These are phyloP conservation scores for Toxicodendron radicans DNA, from an alignment of 345 rosid species.

Conservation along the genomic window DNA sequence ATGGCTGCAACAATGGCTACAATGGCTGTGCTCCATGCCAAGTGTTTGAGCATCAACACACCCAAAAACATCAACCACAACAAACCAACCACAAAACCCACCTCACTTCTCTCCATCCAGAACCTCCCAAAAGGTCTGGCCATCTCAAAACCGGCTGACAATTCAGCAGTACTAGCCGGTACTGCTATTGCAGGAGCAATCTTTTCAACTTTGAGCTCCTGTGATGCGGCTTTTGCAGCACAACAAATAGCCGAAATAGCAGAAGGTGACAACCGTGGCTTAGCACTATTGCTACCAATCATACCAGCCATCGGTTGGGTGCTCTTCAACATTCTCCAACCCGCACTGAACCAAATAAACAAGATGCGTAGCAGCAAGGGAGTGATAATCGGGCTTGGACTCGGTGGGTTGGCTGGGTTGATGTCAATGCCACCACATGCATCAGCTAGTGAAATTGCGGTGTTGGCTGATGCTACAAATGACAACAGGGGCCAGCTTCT, in stretches of 20 bases:
- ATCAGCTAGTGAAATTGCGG: constrained; percentile 45
- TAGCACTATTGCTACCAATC: constrained; percentile 77
- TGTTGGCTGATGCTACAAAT: constrained; percentile 45
- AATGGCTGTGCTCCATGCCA: constrained; percentile 60
- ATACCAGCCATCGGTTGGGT: constrained; percentile 92
- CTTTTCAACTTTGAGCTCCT: constrained; percentile 64
- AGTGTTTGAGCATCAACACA: constrained; percentile 45
- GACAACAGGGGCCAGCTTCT: constrained; percentile 85
- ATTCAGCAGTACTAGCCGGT: constrained; percentile 31
- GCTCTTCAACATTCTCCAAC: constrained; percentile 89
- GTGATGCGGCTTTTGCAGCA: constrained; percentile 83
- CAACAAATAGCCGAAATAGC: constrained; percentile 77
- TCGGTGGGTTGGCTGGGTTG: constrained; percentile 71
- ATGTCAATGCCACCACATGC: constrained; percentile 48
- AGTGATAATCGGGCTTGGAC: constrained; percentile 64
- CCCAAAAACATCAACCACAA: constrained; percentile 36
- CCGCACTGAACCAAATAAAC: constrained; percentile 87
- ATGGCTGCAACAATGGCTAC: constrained; percentile 72
- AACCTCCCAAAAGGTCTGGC: constrained; percentile 52
- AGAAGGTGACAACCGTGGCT: constrained; percentile 83
- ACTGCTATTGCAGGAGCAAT: constrained; percentile 78
- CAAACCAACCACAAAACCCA: constrained; percentile 33
- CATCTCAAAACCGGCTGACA: constrained; percentile 34
- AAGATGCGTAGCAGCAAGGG: constrained; percentile 70
- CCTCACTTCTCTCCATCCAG: constrained; percentile 35